These are phyloP conservation scores for Kappamyces sp. DNA, from an alignment of 192 early-diverging fungal species.

Conservation along the genomic window DNA sequence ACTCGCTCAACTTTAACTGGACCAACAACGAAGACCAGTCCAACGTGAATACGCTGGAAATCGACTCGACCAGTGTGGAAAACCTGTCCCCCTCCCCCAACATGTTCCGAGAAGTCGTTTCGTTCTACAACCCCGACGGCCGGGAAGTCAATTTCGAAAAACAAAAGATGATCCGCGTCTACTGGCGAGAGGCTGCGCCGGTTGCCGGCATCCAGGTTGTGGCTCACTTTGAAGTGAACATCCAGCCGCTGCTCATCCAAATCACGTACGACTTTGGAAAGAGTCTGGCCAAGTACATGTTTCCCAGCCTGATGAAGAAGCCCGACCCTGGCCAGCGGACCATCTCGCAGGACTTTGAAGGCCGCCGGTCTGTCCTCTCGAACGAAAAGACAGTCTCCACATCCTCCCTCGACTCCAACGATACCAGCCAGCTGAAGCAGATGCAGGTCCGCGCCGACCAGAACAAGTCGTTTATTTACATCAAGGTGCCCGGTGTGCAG, in stretches of 20 bases:
- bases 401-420: too few species aligned
- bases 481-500: constrained; percentile 77
- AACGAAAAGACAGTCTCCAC: too few species aligned
- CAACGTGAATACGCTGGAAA: constrained; percentile 61
- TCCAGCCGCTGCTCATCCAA: constrained; percentile 76
- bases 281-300: constrained; percentile 73
- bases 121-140: constrained; percentile 34
- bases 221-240: constrained; percentile 82
- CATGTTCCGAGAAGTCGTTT: constrained; percentile 37
- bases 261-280: constrained; percentile 80
- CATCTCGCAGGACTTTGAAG: too few species aligned
- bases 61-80: constrained; percentile 65
- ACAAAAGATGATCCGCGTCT: constrained; percentile 85
- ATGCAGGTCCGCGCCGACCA: constrained; percentile 82
- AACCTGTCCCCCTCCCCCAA: constrained; percentile 37
- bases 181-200: constrained; percentile 71
- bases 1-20: constrained; percentile 58
- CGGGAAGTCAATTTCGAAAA: constrained; percentile 62
- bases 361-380: too few species aligned
- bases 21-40: constrained; percentile 84
- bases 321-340: background rate
- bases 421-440: constrained; percentile 43
- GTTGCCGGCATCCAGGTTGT: constrained; percentile 89
- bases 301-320: constrained; percentile 23
- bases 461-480: constrained; percentile 85